A percentile compares a stretch with the other conserved stretches of the same genome.
Evolutionary conservation across 2,329 filamentous ascomycete species (phyloP).

Genomic region (Purpureocillium takamizusanense): DNA sequence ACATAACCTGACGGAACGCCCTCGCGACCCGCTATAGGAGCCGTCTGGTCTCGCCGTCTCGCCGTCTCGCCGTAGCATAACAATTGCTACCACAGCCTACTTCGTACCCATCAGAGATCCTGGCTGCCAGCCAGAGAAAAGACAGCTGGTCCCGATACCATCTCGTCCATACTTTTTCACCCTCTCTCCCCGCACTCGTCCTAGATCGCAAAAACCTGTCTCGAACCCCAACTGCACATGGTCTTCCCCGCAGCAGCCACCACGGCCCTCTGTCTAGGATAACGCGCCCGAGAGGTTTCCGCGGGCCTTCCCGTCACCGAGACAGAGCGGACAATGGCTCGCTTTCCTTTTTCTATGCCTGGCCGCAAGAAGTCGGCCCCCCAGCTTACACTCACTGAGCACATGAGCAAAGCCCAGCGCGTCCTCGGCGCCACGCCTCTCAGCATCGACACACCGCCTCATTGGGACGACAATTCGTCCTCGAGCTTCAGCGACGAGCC

Average conservation of each 20-base stretch:
- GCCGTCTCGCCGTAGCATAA: not conserved
- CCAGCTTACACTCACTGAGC: conserved; percentile 20
- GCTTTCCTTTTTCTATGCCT: conserved; percentile 39
- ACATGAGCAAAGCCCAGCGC: conserved; percentile 42
- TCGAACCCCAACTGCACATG: not conserved
- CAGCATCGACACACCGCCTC: conserved; percentile 27
- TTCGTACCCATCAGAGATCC: no score
- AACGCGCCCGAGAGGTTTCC: conserved; percentile 4
- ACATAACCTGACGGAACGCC: not conserved
- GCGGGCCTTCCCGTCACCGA: conserved; percentile 1
- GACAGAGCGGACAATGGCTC: conserved; percentile 23
- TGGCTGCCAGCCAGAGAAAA: conserved; percentile 2
- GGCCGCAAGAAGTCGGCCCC: conserved; percentile 31
- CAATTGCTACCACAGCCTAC: not conserved
- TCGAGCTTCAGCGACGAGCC: conserved; percentile 34
- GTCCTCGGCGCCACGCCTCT: conserved; percentile 38
- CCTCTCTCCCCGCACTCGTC: not conserved
- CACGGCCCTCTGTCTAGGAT: conserved; percentile 1
- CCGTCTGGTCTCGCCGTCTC: not conserved
- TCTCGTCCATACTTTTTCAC: not conserved
- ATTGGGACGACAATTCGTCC: conserved; percentile 34
- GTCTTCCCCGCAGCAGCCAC: not conserved
- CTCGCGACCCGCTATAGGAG: conserved; percentile 5
- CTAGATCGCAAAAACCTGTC: no score
- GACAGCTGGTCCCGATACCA: not conserved